Conservation (phyloP, 352 stramenopile genomes). For the Phytophthora sojae region DNA sequence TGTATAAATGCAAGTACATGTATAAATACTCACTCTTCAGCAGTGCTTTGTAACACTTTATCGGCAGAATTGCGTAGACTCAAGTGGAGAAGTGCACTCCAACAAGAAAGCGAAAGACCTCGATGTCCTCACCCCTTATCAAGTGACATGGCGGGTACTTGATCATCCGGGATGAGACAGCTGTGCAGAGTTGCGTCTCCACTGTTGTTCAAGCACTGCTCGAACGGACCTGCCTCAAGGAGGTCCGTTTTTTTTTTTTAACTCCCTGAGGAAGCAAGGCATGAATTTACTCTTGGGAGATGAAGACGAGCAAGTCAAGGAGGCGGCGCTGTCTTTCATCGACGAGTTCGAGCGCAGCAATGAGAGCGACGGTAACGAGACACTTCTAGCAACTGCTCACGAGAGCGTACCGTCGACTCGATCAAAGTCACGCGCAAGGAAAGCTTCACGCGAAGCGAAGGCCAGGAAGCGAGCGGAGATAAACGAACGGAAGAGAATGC, state of each 20-base stretch:
- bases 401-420: background rate
- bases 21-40: no score
- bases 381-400: background rate
- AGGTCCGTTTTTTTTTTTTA: constrained; percentile 9
- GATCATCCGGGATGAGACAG: constrained; percentile 4
- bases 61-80: no score
- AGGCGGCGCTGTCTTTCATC: constrained; percentile 33
- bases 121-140: no score
- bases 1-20: no score
- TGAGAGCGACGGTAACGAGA: background rate
- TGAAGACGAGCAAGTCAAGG: constrained; percentile 13
- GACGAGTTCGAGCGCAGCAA: constrained; percentile 19
- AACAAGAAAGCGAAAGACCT: no score
- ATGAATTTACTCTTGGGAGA: constrained; percentile 21
- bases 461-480: constrained; percentile 2
- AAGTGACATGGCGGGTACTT: background rate
- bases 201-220: no score
- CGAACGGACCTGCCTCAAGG: background rate
- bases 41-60: no score
- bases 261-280: background rate
- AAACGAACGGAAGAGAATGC: constrained; percentile 9
- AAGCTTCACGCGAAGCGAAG: background rate
- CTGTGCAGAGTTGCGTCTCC: constrained; percentile 2
- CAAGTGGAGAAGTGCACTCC: no score
- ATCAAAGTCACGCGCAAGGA: background rate